Base-by-base conservation (phyloP, 106 monocot genomes). In the Allium sativum region DNA sequence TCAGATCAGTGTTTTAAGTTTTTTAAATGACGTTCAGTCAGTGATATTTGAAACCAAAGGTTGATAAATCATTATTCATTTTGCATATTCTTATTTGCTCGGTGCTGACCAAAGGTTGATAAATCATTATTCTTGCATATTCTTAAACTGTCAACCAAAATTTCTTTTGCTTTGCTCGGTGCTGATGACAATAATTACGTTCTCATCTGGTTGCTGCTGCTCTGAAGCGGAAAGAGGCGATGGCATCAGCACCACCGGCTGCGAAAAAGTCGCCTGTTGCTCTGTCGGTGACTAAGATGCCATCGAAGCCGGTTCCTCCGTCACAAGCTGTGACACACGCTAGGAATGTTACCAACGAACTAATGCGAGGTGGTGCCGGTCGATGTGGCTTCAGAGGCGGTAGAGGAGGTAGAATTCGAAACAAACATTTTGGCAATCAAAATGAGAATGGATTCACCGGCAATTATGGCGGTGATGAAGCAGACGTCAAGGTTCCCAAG, bases 161-260 rank as follows among this genome's bases (percentile, higher is more conserved):
- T 79, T 68, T 79, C 75, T 15, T 87, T 87, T 44, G 71, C 79
- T 65, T 64, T 87, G 65, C 81, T 87, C 15, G 75, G 73, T 8
- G 87, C 70, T 16, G 76, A 65, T 61, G 87, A 83, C 52, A 76
- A 68, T 68, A 77, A 80, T 42, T 79, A 87, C 79, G 73, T 17
- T 70, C 79, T 5, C 73, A 71, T 4, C 59, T 86, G 69, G 70
- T 86, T 53, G 80, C 77, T 13, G 65, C 59, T 40, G 77, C 77
- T 21, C 74, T 80, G 72, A 61, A 78, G 76, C 81, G 81, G 75
- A 41, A 71, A 8, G 73, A 54, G 58, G 73, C 81, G 41, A 40
- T 65, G 0, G 67, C 64, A 2, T 41, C 76, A 6, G 58, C 70
- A 0, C 20, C 79, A 2, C 21, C 45, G 7, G 61, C 46, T 9